These are phyloP conservation scores for Ganoderma resinaceum DNA, from an alignment of 1,284 basidiomycete species.

Conservation along the genomic window DNA sequence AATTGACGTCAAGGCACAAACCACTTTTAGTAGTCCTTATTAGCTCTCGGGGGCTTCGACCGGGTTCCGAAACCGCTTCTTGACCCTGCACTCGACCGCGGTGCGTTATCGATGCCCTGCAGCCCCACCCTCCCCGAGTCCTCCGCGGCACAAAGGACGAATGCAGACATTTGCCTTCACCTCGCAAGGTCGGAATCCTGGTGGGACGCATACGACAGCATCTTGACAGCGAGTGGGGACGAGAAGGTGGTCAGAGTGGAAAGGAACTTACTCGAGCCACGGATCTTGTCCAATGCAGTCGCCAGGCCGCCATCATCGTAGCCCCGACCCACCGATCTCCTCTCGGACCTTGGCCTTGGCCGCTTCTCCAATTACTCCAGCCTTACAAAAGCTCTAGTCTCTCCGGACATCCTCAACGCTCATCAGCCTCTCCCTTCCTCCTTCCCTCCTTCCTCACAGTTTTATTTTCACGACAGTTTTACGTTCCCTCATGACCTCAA, in stretches of 20 bases:
- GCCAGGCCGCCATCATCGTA: not conserved
- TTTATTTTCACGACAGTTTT: conserved; percentile 21
- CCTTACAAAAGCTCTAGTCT: not conserved
- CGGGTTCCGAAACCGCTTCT: not conserved
- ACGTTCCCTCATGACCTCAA: conserved; percentile 46
- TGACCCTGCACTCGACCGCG: not conserved
- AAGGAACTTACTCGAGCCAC: not conserved
- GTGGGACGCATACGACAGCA: not conserved
- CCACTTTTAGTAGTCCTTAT: no score
- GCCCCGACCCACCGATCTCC: conserved; percentile 4
- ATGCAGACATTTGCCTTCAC: not conserved
- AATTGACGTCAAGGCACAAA: not conserved
- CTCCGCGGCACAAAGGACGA: not conserved
- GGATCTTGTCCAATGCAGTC: not conserved
- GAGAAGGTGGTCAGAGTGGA: not conserved
- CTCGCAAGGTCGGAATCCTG: not conserved
- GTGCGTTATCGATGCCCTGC: not conserved
- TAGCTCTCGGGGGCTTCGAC: not conserved
- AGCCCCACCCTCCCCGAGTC: not conserved
- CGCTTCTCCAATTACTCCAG: conserved; percentile 9
- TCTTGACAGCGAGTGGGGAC: not conserved
- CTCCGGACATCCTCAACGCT: not conserved
- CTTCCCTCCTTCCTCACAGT: conserved; percentile 19
- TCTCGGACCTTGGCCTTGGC: conserved; percentile 19
- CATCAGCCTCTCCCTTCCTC: conserved; percentile 3